Percentiles rank a stretch among this genome's conserved stretches.
Evolutionary conservation across 176 grass and related monocot species (phyloP).

Genomic region (barley (Hordeum vulgare)): MorexV3_pseudomolecules_assembly NC_058520.1:613324762-613325261

Average conservation of each 20-base stretch:
- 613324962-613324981: background rate
- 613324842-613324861: background rate
- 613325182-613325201: background rate
- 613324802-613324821: background rate
- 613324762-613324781: accelerated
- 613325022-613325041: background rate
- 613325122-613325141: background rate
- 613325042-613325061: background rate
- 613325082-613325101: background rate
- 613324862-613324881: background rate
- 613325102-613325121: background rate
- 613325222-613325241: background rate
- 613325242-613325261: background rate
- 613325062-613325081: background rate
- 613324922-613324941: too few species aligned
- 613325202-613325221: background rate
- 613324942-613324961: too few species aligned
- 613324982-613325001: background rate
- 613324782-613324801: accelerated
- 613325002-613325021: background rate
- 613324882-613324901: background rate
- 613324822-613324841: background rate
- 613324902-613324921: too few species aligned
- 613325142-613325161: background rate
- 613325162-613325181: background rate